phyloP scores from a whole-genome alignment of 805 yeast genomes.

The Hanseniaspora nectarophila region DNA sequence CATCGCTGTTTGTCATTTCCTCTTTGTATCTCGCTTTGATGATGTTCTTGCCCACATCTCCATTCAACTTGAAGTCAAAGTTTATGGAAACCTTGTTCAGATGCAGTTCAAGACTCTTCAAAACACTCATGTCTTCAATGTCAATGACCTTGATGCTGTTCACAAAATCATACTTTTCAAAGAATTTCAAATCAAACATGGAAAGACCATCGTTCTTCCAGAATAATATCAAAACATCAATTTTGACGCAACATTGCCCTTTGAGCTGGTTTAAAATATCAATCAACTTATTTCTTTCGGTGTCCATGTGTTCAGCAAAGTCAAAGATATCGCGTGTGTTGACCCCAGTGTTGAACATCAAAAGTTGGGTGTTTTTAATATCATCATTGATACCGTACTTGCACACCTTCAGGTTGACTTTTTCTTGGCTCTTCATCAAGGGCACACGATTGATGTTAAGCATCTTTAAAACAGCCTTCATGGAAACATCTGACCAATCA shows the following conservation, averaged over 20 bases:
- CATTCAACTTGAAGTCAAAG: conserved; percentile 25
- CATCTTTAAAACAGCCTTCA: neutral
- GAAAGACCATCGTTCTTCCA: conserved; percentile 32
- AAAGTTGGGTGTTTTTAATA: conserved; percentile 26
- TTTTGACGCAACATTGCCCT: conserved; percentile 19
- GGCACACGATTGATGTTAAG: conserved; percentile 20
- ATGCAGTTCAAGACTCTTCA: conserved; percentile 24
- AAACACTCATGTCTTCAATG: conserved; percentile 26
- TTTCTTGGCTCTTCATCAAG: conserved; percentile 18
- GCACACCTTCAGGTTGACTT: neutral
- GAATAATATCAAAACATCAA: conserved; percentile 27
- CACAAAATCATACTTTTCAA: conserved; percentile 21
- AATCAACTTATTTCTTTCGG: conserved; percentile 27
- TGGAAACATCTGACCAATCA: conserved; percentile 1
- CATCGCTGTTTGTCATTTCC: conserved; percentile 18
- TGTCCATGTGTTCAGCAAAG: conserved; percentile 19
- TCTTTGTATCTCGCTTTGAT: conserved; percentile 19
- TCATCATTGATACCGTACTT: conserved; percentile 9
- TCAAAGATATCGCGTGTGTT: conserved; percentile 27
- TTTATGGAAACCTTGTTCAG: conserved; percentile 23
- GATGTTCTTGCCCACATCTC: conserved; percentile 23
- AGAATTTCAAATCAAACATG: conserved; percentile 17
- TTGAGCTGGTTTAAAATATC: conserved; percentile 29
- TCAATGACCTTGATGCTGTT: conserved; percentile 24
- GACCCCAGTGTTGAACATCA: conserved; percentile 33